A percentile compares a stretch with the other conserved stretches of the same genome.
phyloP scores from a whole-genome alignment of 1,139 yeast species.

The Debaryomyces fabryi region DNA sequence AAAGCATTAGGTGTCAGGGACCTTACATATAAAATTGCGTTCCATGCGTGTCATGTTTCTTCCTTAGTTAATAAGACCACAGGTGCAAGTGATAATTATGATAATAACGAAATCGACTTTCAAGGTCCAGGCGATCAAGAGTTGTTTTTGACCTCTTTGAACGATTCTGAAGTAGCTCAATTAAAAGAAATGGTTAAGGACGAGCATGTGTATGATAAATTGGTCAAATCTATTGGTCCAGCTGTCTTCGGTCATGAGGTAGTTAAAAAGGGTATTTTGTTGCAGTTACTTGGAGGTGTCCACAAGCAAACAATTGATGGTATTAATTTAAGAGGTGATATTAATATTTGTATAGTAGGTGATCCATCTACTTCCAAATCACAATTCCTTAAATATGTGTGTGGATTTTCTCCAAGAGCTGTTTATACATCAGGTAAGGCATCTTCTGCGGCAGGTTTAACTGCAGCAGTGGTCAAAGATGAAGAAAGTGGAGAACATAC shows the following conservation, averaged over 20 bases:
- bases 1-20: slow-evolving; percentile 91
- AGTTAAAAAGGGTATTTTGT: slow-evolving; percentile 85
- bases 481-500: slow-evolving; percentile 98
- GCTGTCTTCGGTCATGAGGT: slow-evolving; percentile 97
- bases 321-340: slow-evolving; percentile 93
- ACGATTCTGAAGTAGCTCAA: slow-evolving; percentile 82
- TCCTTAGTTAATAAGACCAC: slow-evolving; percentile 56
- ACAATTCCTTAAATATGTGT: slow-evolving; percentile 91
- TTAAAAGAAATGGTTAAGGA: slow-evolving; percentile 91
- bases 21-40: slow-evolving; percentile 87
- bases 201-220: slow-evolving; percentile 79
- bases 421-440: slow-evolving; percentile 99
- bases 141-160: slow-evolving; percentile 73
- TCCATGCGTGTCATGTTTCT: slow-evolving; percentile 85
- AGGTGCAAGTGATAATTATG: slow-evolving; percentile 35
- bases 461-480: slow-evolving; percentile 97
- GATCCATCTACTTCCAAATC: slow-evolving; percentile 99
- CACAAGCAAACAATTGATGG: slow-evolving; percentile 95
- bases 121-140: slow-evolving; percentile 67
- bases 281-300: slow-evolving; percentile 94
- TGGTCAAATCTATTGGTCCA: slow-evolving; percentile 92
- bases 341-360: slow-evolving; percentile 94
- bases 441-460: slow-evolving; percentile 97
- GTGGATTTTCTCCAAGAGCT: slow-evolving; percentile 90
- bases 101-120: slow-evolving; percentile 29